These are phyloP conservation scores for Colletotrichum sp. DNA, from an alignment of 2,329 filamentous ascomycete genomes.

Conservation along the genomic window DNA sequence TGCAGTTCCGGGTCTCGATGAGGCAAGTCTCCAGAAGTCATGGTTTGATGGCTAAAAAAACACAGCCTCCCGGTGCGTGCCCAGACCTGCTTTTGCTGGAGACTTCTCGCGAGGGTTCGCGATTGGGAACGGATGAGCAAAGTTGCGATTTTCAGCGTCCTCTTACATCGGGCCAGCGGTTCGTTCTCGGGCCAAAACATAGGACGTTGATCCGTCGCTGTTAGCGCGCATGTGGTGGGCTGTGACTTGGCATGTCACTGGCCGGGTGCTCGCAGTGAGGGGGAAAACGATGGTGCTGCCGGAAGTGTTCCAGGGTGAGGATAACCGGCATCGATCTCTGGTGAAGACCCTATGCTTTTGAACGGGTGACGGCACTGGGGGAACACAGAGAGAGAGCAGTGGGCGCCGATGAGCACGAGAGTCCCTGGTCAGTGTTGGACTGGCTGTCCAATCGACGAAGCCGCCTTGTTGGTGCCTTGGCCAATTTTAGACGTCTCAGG, in stretches of 20 bases:
- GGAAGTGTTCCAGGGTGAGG: slow-evolving; percentile 4
- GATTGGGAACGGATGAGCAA: neutral
- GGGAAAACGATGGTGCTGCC: slow-evolving; percentile 7
- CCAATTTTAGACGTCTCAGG: slow-evolving; percentile 19
- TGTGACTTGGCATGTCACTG: neutral
- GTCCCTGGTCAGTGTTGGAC: neutral
- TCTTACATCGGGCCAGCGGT: slow-evolving; percentile 7
- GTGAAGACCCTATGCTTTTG: neutral
- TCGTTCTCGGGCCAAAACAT: neutral
- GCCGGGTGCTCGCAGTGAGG: neutral
- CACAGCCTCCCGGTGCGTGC: slow-evolving; percentile 8
- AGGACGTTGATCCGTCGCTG: neutral
- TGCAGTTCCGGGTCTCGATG: neutral
- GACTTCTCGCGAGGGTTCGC: neutral
- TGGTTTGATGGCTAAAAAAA: neutral
- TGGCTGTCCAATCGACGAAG: neutral
- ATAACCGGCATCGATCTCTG: neutral
- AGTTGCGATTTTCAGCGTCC: slow-evolving; percentile 5
- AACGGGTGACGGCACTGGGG: neutral
- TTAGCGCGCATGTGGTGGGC: neutral
- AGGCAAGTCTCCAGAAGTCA: neutral
- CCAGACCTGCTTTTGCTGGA: neutral
- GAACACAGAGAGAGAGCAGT: neutral
- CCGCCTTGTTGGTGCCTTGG: neutral
- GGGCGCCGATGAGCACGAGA: neutral